phyloP scores from a whole-genome alignment of 139 green algal genomes.

The Gonium pectorale region DNA sequence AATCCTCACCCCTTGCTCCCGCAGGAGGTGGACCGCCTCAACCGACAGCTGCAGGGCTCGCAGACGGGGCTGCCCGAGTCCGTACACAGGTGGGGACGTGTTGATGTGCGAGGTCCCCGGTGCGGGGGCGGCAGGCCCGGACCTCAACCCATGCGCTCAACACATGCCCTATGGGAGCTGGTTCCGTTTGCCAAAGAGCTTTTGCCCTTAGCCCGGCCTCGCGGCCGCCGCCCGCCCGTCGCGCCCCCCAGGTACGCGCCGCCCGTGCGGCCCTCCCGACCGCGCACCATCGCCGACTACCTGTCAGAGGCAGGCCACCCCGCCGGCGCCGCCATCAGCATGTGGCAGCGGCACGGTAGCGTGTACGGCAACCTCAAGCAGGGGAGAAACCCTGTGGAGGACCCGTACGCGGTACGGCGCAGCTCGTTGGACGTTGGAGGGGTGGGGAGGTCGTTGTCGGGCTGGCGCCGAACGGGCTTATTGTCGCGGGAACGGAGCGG shows the following conservation, averaged over 20 bases:
- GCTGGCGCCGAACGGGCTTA: no score
- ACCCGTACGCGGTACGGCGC: slow-evolving; percentile 53
- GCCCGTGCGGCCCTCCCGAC: background rate
- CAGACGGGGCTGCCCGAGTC: background rate
- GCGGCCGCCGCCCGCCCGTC: background rate
- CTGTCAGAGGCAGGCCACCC: slow-evolving; percentile 24
- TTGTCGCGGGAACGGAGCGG: no score
- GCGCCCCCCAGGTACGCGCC: background rate
- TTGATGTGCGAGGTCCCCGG: background rate
- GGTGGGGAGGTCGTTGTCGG: no score
- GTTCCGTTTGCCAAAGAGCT: background rate
- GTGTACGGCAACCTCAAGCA: slow-evolving; percentile 44
- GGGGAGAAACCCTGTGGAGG: slow-evolving; percentile 1
- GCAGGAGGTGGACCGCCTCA: slow-evolving; percentile 36
- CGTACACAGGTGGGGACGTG: background rate
- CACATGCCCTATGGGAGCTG: background rate
- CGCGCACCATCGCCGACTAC: slow-evolving; percentile 10
- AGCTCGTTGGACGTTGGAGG: no score
- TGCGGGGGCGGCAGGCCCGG: background rate
- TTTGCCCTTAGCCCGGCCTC: background rate
- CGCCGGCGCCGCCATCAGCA: slow-evolving; percentile 43
- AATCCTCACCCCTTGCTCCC: background rate
- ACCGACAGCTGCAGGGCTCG: background rate
- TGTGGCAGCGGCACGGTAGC: slow-evolving; percentile 57
- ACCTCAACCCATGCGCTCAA: no score